phyloP scores from a whole-genome alignment of 768 basidiomycete genomes.

The Chalciporus pseudorubinellus region DNA sequence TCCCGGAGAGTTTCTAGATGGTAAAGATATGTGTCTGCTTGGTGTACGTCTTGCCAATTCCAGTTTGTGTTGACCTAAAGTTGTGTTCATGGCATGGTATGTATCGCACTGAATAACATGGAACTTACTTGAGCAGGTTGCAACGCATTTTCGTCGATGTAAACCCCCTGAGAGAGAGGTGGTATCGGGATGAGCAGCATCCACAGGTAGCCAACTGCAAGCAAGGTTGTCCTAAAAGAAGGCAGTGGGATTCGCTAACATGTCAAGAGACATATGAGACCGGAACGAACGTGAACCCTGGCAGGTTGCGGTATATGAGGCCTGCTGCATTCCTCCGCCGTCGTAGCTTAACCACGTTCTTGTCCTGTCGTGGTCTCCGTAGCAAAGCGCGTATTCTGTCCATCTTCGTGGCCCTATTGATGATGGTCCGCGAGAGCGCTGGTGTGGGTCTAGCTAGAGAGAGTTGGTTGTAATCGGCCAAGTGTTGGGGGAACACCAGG shows the following conservation, averaged over 20 bases:
- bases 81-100: conserved; percentile 1
- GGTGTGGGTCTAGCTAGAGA: neutral
- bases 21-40: conserved; percentile 77
- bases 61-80: conserved; percentile 85
- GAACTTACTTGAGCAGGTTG: conserved; percentile 80
- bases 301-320: conserved; percentile 34
- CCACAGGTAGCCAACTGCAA: conserved; percentile 76
- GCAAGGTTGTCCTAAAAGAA: conserved; percentile 48
- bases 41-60: conserved; percentile 87
- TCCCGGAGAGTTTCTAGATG: conserved; percentile 63
- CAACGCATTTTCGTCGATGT: conserved; percentile 94
- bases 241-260: conserved; percentile 1
- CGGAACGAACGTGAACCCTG: conserved; percentile 29
- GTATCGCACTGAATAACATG: neutral
- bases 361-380: conserved; percentile 20
- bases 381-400: conserved; percentile 22
- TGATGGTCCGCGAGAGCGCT: neutral
- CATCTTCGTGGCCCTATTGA: conserved; percentile 12
- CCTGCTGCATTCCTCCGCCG: conserved; percentile 40
- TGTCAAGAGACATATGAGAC: neutral
- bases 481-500: neutral
- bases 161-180: conserved; percentile 62
- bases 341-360: conserved; percentile 43
- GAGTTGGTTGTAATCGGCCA: neutral
- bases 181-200: conserved; percentile 72